Conservation (phyloP, 495 filamentous ascomycete species). For the Penicillium paradoxum region DNA sequence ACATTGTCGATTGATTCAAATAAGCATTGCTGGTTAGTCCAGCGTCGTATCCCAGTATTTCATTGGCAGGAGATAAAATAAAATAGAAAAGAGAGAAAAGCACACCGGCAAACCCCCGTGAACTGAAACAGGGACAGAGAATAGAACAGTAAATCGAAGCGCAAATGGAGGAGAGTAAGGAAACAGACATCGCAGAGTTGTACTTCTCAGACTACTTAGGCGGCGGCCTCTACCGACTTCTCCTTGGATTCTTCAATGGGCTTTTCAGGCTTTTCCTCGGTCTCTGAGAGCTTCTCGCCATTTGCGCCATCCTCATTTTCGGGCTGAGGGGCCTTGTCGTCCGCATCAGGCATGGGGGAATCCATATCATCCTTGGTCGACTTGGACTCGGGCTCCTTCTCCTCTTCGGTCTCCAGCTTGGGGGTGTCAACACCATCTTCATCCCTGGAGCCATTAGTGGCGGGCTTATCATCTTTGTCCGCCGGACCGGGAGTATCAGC, state of each 20-base stretch:
- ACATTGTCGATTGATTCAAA: conserved; percentile 18
- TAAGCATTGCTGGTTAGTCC: conserved; percentile 4
- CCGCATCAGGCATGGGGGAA: conserved; percentile 35
- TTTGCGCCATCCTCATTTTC: conserved; percentile 11
- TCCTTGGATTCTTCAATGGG: conserved; percentile 19
- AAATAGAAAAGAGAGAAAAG: background rate
- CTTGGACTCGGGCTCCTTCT: conserved; percentile 41
- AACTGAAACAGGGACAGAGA: conserved; percentile 3
- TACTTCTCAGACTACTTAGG: conserved; percentile 9
- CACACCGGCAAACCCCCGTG: background rate
- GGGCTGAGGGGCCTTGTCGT: conserved; percentile 13
- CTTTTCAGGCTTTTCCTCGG: conserved; percentile 25
- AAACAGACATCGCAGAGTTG: conserved; percentile 1
- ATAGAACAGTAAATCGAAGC: background rate
- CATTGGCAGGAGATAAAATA: conserved; percentile 7
- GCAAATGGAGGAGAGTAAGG: conserved; percentile 4
- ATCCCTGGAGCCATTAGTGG: conserved; percentile 51
- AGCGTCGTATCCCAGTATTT: conserved; percentile 11
- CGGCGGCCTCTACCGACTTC: conserved; percentile 16
- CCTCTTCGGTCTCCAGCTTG: conserved; percentile 40
- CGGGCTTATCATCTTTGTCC: conserved; percentile 41
- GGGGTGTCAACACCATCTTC: conserved; percentile 37
- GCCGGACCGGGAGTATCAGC: conserved; percentile 40
- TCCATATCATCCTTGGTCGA: conserved; percentile 41
- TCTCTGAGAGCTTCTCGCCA: conserved; percentile 4